Evolutionary conservation across 2,329 filamentous ascomycete genomes (phyloP).

Genomic region (Sclerotiophoma versabilis): DNA sequence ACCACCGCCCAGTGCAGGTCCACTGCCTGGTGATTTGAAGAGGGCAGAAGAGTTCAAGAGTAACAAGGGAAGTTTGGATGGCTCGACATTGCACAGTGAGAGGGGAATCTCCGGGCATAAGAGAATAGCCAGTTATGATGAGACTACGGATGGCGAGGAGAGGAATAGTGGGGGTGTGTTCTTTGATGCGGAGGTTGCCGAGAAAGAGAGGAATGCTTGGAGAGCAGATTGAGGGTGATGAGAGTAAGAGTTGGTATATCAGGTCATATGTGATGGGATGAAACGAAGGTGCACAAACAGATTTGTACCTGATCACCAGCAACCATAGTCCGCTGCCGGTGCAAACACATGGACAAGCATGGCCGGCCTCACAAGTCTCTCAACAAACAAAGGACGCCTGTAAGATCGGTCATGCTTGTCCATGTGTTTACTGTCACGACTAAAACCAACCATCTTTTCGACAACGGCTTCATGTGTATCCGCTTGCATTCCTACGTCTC

Average conservation of each 20-base stretch:
- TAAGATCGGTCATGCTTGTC: too few species aligned
- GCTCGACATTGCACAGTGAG: constrained; percentile 3
- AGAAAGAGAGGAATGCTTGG: constrained; percentile 16
- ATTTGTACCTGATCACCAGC: too few species aligned
- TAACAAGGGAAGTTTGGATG: constrained; percentile 27
- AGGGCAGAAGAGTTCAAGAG: constrained; percentile 37
- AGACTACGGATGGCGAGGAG: constrained; percentile 12
- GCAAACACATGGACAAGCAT: too few species aligned
- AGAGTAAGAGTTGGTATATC: not conserved
- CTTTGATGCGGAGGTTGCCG: constrained; percentile 12
- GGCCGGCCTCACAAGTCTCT: too few species aligned
- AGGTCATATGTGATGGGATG: not conserved
- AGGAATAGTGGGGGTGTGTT: constrained; percentile 2
- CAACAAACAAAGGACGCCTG: too few species aligned
- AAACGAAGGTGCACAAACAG: too few species aligned
- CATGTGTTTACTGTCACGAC: too few species aligned
- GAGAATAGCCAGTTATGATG: constrained; percentile 13
- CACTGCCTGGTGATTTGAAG: constrained; percentile 33
- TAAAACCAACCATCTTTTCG: too few species aligned
- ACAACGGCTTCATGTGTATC: too few species aligned
- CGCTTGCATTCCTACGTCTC: too few species aligned
- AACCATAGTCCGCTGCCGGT: too few species aligned
- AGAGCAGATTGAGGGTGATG: not conserved
- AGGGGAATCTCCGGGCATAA: constrained; percentile 2
- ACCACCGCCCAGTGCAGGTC: constrained; percentile 25